A percentile compares a stretch with the other conserved stretches of the same genome.
phyloP scores from a whole-genome alignment of 148 eudicot genomes.

The Camellia japonica region DNA sequence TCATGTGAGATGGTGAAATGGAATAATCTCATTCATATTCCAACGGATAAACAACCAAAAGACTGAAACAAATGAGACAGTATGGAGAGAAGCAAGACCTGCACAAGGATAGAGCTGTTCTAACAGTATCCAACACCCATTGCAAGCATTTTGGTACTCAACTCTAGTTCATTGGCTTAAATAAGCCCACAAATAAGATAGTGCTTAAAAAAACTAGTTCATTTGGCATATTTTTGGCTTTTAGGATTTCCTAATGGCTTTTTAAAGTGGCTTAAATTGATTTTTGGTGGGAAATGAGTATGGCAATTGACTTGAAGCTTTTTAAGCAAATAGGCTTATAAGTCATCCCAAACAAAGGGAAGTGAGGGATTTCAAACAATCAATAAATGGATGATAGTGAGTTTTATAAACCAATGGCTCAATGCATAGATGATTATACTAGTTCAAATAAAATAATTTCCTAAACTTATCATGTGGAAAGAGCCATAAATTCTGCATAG shows the following conservation, averaged over 20 bases:
- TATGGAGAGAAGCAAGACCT: conserved; percentile 9
- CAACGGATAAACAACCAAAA: not conserved
- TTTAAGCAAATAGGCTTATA: too few relatives aligned
- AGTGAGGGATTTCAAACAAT: not conserved
- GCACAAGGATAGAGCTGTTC: conserved; percentile 1
- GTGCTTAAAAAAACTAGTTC: too few relatives aligned
- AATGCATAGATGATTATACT: not conserved
- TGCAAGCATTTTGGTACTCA: not conserved
- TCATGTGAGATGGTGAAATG: too few relatives aligned
- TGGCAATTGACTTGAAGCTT: too few relatives aligned
- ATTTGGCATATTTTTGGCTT: too few relatives aligned
- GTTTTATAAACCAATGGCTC: not conserved
- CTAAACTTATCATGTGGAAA: too few relatives aligned
- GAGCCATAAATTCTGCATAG: too few relatives aligned
- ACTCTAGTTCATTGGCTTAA: too few relatives aligned
- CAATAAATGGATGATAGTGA: not conserved
- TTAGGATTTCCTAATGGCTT: too few relatives aligned
- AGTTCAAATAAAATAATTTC: not conserved
- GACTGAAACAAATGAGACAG: conserved; percentile 1
- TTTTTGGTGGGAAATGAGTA: too few relatives aligned
- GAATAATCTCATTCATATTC: not conserved
- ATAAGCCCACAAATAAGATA: too few relatives aligned
- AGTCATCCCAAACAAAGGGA: not conserved
- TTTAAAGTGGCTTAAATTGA: too few relatives aligned
- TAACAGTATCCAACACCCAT: not conserved